Evolutionary conservation across 208 protist species (phyloP).

Genomic region (Lotmaria passim): DNA sequence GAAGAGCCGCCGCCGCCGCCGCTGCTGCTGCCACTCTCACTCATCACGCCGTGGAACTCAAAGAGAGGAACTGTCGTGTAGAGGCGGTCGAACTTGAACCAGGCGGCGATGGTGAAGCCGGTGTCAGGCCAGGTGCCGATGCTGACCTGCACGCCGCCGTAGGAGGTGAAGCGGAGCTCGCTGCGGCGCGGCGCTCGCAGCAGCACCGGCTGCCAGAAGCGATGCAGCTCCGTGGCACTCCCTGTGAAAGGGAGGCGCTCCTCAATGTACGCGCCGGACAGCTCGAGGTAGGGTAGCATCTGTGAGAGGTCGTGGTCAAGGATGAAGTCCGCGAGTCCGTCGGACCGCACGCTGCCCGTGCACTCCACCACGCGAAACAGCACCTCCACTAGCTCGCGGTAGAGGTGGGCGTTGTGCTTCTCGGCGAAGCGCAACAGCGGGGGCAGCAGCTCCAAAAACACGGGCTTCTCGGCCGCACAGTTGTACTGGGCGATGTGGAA

Average conservation of each 20-base stretch:
- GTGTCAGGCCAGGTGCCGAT: constrained; percentile 63
- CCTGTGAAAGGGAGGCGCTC: constrained; percentile 60
- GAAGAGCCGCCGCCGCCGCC: constrained; percentile 2
- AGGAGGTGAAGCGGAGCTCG: constrained; percentile 68
- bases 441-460: constrained; percentile 81
- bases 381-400: constrained; percentile 54
- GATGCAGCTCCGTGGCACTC: constrained; percentile 40
- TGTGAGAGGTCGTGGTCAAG: constrained; percentile 51
- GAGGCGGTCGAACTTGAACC: constrained; percentile 73
- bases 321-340: constrained; percentile 58
- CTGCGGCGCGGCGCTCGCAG: constrained; percentile 60
- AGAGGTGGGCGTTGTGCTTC: constrained; percentile 40
- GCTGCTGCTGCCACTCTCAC: constrained; percentile 7
- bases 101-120: constrained; percentile 69
- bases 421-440: constrained; percentile 50
- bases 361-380: constrained; percentile 53
- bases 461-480: constrained; percentile 69
- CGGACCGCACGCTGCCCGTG: constrained; percentile 65
- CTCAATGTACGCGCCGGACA: constrained; percentile 43
- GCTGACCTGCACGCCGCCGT: constrained; percentile 68
- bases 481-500: constrained; percentile 52
- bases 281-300: constrained; percentile 74
- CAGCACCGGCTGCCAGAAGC: constrained; percentile 83
- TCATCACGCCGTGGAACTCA: constrained; percentile 53
- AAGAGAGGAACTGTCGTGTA: constrained; percentile 75